These are phyloP conservation scores for Coemansia sp. DNA, from an alignment of 192 early-diverging fungal genomes.

Conservation along the genomic window DNA sequence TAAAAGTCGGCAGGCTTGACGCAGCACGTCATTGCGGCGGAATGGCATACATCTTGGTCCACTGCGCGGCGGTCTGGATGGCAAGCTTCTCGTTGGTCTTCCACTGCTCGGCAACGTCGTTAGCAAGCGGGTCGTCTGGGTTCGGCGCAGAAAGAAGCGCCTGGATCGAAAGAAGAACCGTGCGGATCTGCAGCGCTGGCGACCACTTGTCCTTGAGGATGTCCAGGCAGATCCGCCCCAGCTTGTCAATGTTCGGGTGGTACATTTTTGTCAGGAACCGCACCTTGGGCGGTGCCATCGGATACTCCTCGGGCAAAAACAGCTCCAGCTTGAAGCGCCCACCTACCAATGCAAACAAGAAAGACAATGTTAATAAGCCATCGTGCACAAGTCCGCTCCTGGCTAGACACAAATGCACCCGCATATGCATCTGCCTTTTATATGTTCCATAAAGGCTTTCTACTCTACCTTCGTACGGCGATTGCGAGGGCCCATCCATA, in stretches of 20 bases:
- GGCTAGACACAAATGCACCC: background rate
- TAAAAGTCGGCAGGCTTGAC: background rate
- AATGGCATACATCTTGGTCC: slow-evolving; percentile 35
- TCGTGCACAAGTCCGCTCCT: too few species aligned
- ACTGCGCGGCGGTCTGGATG: slow-evolving; percentile 67
- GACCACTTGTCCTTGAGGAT: slow-evolving; percentile 99
- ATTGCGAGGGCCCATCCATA: slow-evolving; percentile 85
- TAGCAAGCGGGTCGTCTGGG: slow-evolving; percentile 96
- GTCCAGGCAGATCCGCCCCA: slow-evolving; percentile 96
- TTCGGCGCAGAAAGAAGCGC: slow-evolving; percentile 95
- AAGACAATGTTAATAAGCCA: slow-evolving; percentile 1
- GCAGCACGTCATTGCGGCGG: background rate
- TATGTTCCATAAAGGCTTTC: background rate
- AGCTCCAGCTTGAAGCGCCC: slow-evolving; percentile 93
- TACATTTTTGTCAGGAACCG: slow-evolving; percentile 98
- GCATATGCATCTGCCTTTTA: background rate
- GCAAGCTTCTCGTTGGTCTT: slow-evolving; percentile 94
- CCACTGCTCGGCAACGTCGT: slow-evolving; percentile 99
- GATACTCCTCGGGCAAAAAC: slow-evolving; percentile 96
- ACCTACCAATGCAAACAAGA: slow-evolving; percentile 53
- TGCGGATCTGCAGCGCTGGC: slow-evolving; percentile 96
- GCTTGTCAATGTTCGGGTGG: slow-evolving; percentile 98
- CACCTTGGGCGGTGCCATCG: slow-evolving; percentile 98
- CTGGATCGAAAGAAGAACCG: slow-evolving; percentile 95
- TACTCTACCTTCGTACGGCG: slow-evolving; percentile 88